Conservation (phyloP, 2,329 filamentous ascomycete species). For the Ceratocystis diversiconidia region DNA sequence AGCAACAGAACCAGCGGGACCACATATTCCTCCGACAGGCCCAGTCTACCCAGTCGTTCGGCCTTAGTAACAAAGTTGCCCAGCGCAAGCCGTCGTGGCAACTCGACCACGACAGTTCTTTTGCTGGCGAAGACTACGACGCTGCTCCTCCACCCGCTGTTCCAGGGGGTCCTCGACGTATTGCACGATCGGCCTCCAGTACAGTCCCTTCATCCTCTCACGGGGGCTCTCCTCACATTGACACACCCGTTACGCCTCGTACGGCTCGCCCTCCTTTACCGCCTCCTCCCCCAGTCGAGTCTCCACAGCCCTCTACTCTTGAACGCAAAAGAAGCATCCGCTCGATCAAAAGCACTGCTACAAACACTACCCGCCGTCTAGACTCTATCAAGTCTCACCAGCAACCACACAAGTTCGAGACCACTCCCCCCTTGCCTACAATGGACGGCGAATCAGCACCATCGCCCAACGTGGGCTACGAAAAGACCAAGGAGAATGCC, state of each 20-base stretch:
- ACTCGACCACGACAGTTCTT: constrained; percentile 35
- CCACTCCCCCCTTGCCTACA: constrained; percentile 21
- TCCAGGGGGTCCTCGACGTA: constrained; percentile 58
- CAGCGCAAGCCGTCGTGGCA: constrained; percentile 31
- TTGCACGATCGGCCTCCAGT: constrained; percentile 22
- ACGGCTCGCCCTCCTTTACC: not conserved
- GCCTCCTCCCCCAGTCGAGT: not conserved
- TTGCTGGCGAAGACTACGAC: constrained; percentile 48
- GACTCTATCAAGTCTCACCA: constrained; percentile 1
- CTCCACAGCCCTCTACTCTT: constrained; percentile 29
- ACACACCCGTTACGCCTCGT: constrained; percentile 9
- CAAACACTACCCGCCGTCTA: constrained; percentile 10
- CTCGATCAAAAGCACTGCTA: constrained; percentile 34
- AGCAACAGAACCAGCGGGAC: constrained; percentile 14
- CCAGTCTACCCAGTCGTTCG: constrained; percentile 7
- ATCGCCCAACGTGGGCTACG: constrained; percentile 44
- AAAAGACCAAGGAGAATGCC: constrained; percentile 42
- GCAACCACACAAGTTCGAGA: not conserved
- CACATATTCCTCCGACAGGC: constrained; percentile 10
- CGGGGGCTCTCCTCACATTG: constrained; percentile 17
- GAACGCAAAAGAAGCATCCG: constrained; percentile 45
- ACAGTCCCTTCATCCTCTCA: constrained; percentile 9
- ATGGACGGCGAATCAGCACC: constrained; percentile 40
- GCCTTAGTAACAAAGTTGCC: not conserved
- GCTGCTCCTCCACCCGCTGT: constrained; percentile 77